These are phyloP conservation scores for Firmiana major DNA, from an alignment of 345 rosid species.

Conservation along the genomic window DNA sequence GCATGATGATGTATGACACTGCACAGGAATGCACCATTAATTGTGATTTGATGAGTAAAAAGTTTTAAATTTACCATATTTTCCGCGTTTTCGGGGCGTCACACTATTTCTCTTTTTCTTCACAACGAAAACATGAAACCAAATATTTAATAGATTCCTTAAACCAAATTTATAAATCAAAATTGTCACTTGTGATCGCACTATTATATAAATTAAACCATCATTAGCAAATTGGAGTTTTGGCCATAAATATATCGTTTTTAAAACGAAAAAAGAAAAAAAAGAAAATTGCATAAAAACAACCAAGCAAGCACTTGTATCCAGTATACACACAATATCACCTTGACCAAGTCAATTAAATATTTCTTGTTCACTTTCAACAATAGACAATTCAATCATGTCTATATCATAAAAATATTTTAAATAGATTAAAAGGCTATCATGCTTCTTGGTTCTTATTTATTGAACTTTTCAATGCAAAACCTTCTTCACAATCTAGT, in stretches of 20 bases:
- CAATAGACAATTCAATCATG: background rate
- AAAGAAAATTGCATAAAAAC: no score
- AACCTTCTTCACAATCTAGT: background rate
- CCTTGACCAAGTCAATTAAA: background rate
- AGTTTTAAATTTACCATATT: no score
- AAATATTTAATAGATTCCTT: constrained; percentile 8
- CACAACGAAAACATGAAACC: constrained; percentile 49
- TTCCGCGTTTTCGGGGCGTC: no score
- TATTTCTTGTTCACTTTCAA: background rate
- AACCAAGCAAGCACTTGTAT: background rate
- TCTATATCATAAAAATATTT: background rate
- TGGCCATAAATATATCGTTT: no score
- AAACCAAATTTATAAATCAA: background rate
- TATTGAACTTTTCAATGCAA: background rate
- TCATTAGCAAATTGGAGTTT: background rate
- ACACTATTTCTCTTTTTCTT: constrained; percentile 75
- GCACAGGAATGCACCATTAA: no score
- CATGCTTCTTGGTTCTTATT: background rate
- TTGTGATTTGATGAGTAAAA: no score
- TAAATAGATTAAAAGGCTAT: background rate
- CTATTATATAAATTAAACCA: background rate
- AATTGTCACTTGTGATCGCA: background rate
- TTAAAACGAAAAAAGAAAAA: no score
- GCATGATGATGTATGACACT: no score
- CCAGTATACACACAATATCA: background rate